Evolutionary conservation across 805 yeast species (phyloP).

Genomic region (Lipomyces starkeyi): DNA sequence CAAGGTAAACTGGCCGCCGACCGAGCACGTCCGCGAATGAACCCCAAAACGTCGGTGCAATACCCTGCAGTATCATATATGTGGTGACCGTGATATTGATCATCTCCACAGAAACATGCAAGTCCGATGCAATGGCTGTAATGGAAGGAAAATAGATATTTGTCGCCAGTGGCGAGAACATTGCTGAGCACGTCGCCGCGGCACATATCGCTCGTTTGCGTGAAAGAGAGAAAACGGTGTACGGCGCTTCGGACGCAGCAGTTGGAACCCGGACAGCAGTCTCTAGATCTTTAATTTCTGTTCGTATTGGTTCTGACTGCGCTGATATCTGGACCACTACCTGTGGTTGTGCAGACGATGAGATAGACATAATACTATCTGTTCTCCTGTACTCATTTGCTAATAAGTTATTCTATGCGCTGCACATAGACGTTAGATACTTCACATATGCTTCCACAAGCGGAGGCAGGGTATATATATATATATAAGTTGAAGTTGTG

Average conservation of each 20-base stretch:
- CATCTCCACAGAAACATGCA: slow-evolving; percentile 60
- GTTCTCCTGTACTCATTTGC: no score
- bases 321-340: not conserved
- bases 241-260: slow-evolving; percentile 24
- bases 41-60: slow-evolving; percentile 73
- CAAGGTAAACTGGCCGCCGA: slow-evolving; percentile 68
- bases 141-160: slow-evolving; percentile 85
- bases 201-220: slow-evolving; percentile 23
- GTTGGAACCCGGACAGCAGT: slow-evolving; percentile 10
- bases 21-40: slow-evolving; percentile 74
- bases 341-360: not conserved
- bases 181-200: slow-evolving; percentile 55
- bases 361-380: not conserved
- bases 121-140: slow-evolving; percentile 59
- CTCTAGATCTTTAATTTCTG: not conserved
- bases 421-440: no score
- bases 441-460: no score
- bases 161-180: slow-evolving; percentile 73
- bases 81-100: slow-evolving; percentile 78
- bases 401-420: no score
- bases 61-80: slow-evolving; percentile 76
- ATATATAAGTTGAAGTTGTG: no score
- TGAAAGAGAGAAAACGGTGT: slow-evolving; percentile 21
- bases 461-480: no score
- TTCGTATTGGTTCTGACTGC: not conserved